Evolutionary conservation across 1,284 basidiomycete species (phyloP), one percentile per base, ranked within the genome.

Genomic region (Vanrija sp.): DNA sequence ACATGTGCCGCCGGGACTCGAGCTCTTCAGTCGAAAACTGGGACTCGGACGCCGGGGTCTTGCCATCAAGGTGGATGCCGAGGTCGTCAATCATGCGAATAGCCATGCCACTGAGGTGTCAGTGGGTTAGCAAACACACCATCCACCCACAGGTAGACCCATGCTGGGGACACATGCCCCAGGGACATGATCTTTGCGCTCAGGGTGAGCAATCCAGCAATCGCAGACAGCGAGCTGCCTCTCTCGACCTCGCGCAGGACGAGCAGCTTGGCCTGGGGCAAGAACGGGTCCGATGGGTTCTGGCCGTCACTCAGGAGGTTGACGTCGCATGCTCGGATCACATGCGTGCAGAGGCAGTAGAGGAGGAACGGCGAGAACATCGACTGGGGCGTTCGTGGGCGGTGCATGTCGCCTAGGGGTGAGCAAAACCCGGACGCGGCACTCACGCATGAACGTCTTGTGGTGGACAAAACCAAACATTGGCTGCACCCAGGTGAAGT

Each of bases 21-120:
- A 45, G 44, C 41, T 54, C 52, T 36, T 58, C 56, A 0, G 43
- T 24, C 2, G 52, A 46, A 10, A 58, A 52, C 41, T 48, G 31
- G 9, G 31, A 31, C 12, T 31, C 48, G 27, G 41, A 19, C 14
- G 50, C 36, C 3, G 41, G 23, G 2, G 41, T 45, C 23, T 49
- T 36, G 19, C 54, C 48, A 38, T 58, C 52, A 6, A 58, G 52
- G 37, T 58, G 56, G 9, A 58, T 37, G 4, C 56, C 56, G 39
- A 57, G 51, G 37, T 63, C 61, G 23, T 63, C 59, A 31, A 63
- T 61, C 59, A 61, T 63, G 24, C 61, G 43, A 20, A 63, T 58
- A 19, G 53, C 56, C 51, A 58, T 49, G 23, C 56, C 56, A 15
- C 52, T 58, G 24, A 57, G 49, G 12, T 0, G 10, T 31, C 31